These are phyloP conservation scores for Paecilomyces formosus DNA, from an alignment of 2,329 filamentous ascomycete species.

Conservation along the genomic window DNA sequence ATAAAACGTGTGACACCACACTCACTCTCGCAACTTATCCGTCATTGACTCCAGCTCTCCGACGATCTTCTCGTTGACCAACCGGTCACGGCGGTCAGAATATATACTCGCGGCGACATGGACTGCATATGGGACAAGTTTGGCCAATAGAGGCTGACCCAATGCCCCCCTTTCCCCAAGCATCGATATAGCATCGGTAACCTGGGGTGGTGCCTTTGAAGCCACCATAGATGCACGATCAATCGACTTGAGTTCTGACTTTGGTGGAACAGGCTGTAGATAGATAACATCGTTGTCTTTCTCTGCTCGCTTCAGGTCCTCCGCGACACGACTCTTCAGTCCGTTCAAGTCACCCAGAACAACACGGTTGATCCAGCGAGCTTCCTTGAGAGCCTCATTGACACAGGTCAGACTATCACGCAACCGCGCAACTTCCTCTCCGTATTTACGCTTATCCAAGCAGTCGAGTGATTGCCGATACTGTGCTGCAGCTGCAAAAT, in stretches of 20 bases:
- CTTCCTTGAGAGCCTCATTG: conserved; percentile 78
- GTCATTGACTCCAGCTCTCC: conserved; percentile 77
- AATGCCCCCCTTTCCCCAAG: conserved; percentile 75
- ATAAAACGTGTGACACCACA: conserved; percentile 3
- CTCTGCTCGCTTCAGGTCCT: conserved; percentile 85
- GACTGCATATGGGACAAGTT: conserved; percentile 89
- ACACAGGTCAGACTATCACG: conserved; percentile 76
- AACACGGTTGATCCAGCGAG: conserved; percentile 69
- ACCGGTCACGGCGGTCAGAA: conserved; percentile 79
- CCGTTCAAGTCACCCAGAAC: conserved; percentile 77
- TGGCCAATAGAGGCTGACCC: conserved; percentile 77
- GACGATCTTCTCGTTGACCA: conserved; percentile 82
- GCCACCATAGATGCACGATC: conserved; percentile 86
- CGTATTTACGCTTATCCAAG: conserved; percentile 87
- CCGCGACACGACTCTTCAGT: conserved; percentile 72
- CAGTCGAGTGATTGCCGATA: conserved; percentile 86
- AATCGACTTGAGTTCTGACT: conserved; percentile 76
- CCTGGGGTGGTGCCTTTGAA: conserved; percentile 69
- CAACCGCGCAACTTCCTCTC: conserved; percentile 85
- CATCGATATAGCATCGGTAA: conserved; percentile 70
- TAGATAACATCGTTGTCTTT: conserved; percentile 98
- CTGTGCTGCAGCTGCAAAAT: conserved; percentile 92
- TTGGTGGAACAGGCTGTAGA: conserved; percentile 73
- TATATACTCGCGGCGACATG: conserved; percentile 95
- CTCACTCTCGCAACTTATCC: conserved; percentile 63